Base-by-base conservation (phyloP, 768 basidiomycete genomes). In the Leccinellum luteum region DNA sequence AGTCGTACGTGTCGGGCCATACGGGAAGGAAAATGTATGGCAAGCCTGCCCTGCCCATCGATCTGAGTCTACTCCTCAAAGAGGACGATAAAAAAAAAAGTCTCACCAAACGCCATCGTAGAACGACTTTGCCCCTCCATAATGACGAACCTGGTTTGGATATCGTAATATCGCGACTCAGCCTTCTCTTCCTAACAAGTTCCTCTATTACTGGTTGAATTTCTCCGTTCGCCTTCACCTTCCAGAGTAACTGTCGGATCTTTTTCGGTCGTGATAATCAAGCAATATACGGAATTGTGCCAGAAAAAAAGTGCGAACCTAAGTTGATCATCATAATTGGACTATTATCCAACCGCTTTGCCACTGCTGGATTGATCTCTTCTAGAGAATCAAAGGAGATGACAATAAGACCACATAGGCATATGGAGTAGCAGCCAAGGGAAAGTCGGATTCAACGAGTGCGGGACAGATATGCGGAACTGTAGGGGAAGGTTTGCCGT, bases 251-350 rank as follows among this genome's bases (percentile, higher is more conserved):
- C 13, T 63, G 13, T 27, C 13, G 3, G 5, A 21, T 3, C 28
- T 34, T 13, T 44, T n/a, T 7, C 3, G 25, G 30, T 54, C 35
- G 19, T 51, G 54, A 15, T 49, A 30, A 21, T 54, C 41, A 15
- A 63, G 19, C 21, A 63, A 15, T 25, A 57, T 47, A 12, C 50
- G 45, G 14, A 21, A 4, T 47, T 6, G 25, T 50, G 25, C 63
- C 44, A 8, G 52, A 52, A 21, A 54, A 3, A 0, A 48, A 34
- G n/a, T 31, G 61, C 5, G 57, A 44, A 4, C 58, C 61, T 3
- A 63, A 41, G 44, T 59, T 63, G n/a, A 63, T 35, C 57, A 60
- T 28, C 21, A 60, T 52, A 6, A 54, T 63, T 14, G 52, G 57
- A 14, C 57, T 51, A 14, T 64, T 32, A 32, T 63, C 48, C 21